These are phyloP conservation scores for Tetrapisispora nanseiensis DNA, from an alignment of 805 yeast genomes.

Conservation along the genomic window DNA sequence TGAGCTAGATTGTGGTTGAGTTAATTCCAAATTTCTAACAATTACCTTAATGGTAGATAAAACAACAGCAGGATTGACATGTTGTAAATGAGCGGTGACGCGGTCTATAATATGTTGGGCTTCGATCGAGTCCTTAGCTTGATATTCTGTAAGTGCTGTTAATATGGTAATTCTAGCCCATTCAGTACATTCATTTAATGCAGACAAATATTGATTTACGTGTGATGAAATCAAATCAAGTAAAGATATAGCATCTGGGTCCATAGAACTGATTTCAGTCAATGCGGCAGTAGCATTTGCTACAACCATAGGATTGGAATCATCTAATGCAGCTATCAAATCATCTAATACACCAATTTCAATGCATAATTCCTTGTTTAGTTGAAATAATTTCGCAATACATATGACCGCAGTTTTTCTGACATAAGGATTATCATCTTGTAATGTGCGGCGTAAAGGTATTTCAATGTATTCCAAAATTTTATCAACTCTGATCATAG, in stretches of 20 bases:
- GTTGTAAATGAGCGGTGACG: slow-evolving; percentile 90
- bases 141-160: slow-evolving; percentile 67
- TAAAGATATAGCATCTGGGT: slow-evolving; percentile 42
- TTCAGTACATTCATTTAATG: slow-evolving; percentile 94
- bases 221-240: slow-evolving; percentile 30
- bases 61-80: slow-evolving; percentile 93
- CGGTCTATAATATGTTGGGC: slow-evolving; percentile 81
- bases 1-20: slow-evolving; percentile 24
- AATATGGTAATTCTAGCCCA: slow-evolving; percentile 95
- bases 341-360: slow-evolving; percentile 78
- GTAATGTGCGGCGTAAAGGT: slow-evolving; percentile 74
- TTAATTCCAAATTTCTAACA: slow-evolving; percentile 50
- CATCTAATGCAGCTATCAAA: slow-evolving; percentile 60
- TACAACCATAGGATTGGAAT: slow-evolving; percentile 93
- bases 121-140: slow-evolving; percentile 47
- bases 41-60: slow-evolving; percentile 75
- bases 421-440: slow-evolving; percentile 93
- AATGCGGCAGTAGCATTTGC: slow-evolving; percentile 87
- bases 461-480: slow-evolving; percentile 91
- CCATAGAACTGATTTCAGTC: slow-evolving; percentile 68
- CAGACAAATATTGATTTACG: slow-evolving; percentile 57
- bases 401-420: slow-evolving; percentile 96
- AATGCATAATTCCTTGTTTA: slow-evolving; percentile 68
- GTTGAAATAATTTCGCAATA: slow-evolving; percentile 88
- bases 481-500: slow-evolving; percentile 90